phyloP scores from a whole-genome alignment of 768 basidiomycete species.

The Calocera viscosa region DNA sequence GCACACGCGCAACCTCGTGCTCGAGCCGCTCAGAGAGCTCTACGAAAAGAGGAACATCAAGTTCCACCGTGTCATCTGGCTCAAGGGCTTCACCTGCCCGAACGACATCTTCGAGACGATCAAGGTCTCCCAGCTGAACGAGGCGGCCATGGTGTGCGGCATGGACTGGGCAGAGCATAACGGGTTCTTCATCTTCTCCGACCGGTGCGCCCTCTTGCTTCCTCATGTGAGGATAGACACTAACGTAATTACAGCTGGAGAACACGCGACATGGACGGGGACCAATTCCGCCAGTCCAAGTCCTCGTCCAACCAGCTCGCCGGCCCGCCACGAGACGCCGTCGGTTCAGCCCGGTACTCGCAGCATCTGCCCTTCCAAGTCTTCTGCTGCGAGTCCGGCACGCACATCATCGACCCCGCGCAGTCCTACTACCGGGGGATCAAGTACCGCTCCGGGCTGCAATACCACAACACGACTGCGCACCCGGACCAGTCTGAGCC shows the following conservation, averaged over 20 bases:
- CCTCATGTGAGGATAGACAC: background rate
- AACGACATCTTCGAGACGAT: constrained; percentile 95
- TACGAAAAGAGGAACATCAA: constrained; percentile 59
- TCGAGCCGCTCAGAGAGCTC: constrained; percentile 83
- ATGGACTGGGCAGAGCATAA: constrained; percentile 99
- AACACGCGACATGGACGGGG: constrained; percentile 93
- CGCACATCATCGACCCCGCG: constrained; percentile 88
- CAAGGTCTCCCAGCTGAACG: constrained; percentile 76
- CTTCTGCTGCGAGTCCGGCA: constrained; percentile 97
- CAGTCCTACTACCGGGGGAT: constrained; percentile 93
- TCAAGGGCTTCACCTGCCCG: constrained; percentile 98
- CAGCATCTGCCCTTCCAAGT: constrained; percentile 95
- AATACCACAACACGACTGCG: constrained; percentile 68
- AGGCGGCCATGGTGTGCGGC: constrained; percentile 98
- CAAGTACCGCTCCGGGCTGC: constrained; percentile 64
- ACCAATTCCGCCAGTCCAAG: constrained; percentile 94
- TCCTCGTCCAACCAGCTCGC: constrained; percentile 82
- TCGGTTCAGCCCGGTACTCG: constrained; percentile 69
- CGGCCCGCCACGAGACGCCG: constrained; percentile 80
- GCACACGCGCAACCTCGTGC: constrained; percentile 78
- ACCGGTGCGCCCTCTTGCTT: constrained; percentile 46
- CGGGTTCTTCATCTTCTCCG: constrained; percentile 95
- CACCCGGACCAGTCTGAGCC: constrained; percentile 39
- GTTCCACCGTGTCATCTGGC: constrained; percentile 88
- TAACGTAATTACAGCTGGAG: constrained; percentile 54